Conservation (phyloP, 225 moss, liverwort and hornwort genomes). For the Lunularia cruciata region DNA sequence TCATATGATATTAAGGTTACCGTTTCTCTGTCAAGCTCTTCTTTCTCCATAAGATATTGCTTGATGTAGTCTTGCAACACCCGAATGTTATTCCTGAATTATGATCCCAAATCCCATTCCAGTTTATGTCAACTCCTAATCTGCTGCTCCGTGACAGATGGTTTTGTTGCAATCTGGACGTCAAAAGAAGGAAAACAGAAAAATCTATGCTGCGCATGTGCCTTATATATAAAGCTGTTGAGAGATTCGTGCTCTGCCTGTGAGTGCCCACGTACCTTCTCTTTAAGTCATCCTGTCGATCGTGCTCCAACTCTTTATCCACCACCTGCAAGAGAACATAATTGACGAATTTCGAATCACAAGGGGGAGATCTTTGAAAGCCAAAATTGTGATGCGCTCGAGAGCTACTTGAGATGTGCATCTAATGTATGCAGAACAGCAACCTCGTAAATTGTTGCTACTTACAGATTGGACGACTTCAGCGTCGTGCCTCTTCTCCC, state of each 20-base stretch:
- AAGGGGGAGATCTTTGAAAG: background rate
- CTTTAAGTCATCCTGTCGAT: constrained; percentile 7
- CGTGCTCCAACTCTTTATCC: constrained; percentile 36
- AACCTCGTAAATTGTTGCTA: background rate
- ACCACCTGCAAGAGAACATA: constrained; percentile 23
- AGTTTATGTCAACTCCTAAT: no score
- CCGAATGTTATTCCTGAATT: constrained; percentile 28
- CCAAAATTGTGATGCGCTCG: background rate
- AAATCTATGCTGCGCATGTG: no score
- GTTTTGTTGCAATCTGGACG: no score
- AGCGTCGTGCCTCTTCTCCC: constrained; percentile 44
- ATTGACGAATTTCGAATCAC: background rate
- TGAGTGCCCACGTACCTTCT: background rate
- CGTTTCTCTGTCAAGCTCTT: constrained; percentile 39
- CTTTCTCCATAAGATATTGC: constrained; percentile 45
- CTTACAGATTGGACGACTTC: constrained; percentile 36
- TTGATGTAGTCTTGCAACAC: constrained; percentile 40
- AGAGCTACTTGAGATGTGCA: no score
- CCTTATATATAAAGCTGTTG: no score
- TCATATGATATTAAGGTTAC: no score
- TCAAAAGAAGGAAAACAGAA: no score
- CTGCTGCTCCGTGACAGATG: no score
- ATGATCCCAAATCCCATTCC: no score
- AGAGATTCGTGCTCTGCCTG: no score
- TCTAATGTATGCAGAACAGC: no score